These are phyloP conservation scores for Flueggea neowawraea DNA, from an alignment of 441 rosid genomes.

Conservation along the genomic window DNA sequence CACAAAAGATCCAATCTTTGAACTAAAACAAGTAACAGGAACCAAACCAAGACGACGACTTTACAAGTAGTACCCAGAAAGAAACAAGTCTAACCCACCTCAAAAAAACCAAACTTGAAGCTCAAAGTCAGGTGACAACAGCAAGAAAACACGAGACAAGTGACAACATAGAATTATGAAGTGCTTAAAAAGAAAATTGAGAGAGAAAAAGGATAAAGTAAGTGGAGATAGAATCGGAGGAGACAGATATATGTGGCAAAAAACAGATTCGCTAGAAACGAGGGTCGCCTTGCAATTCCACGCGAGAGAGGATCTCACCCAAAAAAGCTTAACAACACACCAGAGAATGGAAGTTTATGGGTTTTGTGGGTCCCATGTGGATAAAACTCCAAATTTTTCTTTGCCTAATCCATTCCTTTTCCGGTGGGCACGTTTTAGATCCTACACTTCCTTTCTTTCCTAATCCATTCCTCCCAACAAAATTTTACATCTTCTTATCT, in stretches of 20 bases:
- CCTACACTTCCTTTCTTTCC: background rate
- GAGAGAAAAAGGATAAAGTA: background rate
- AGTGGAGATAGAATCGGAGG: slow-evolving; percentile 15
- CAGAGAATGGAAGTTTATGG: background rate
- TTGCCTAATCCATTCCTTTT: background rate
- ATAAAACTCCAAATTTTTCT: slow-evolving; percentile 7
- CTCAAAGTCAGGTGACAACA: slow-evolving; percentile 16
- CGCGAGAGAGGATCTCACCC: slow-evolving; percentile 17
- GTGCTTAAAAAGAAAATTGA: background rate
- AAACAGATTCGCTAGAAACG: slow-evolving; percentile 34
- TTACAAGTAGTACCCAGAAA: slow-evolving; percentile 6
- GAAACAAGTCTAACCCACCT: background rate
- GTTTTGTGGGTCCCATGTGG: slow-evolving; percentile 18
- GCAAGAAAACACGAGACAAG: slow-evolving; percentile 12
- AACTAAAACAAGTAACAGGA: background rate
- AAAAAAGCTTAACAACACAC: background rate
- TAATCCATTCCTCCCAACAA: no score
- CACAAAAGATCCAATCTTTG: background rate
- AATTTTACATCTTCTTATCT: no score
- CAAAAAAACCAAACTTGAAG: slow-evolving; percentile 15
- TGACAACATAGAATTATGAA: background rate
- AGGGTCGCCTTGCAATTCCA: slow-evolving; percentile 26
- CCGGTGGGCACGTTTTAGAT: slow-evolving; percentile 5
- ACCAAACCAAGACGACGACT: background rate
- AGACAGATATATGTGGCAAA: slow-evolving; percentile 12